Conservation (phyloP, 1,139 yeast genomes). For the Nadsonia commutata region DNA sequence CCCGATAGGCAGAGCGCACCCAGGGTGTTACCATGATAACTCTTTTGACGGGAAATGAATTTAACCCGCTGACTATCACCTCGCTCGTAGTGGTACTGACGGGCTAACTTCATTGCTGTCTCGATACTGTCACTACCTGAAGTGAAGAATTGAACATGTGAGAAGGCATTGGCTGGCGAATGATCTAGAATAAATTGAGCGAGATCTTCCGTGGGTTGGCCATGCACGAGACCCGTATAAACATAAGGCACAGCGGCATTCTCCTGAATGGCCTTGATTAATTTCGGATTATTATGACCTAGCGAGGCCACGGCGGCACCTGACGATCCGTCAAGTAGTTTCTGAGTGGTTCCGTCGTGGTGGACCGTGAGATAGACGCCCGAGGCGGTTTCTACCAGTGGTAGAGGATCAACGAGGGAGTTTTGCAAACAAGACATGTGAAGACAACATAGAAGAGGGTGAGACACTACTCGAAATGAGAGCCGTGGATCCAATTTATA, state of each 20-base stretch:
- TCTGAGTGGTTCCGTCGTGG: conserved; percentile 33
- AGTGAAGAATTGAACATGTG: conserved; percentile 39
- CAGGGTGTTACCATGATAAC: conserved; percentile 6
- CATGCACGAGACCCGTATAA: conserved; percentile 31
- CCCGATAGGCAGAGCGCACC: conserved; percentile 4
- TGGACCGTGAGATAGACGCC: background rate
- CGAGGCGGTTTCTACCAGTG: background rate
- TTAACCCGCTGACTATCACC: conserved; percentile 2
- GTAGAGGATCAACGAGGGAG: background rate
- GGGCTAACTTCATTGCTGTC: conserved; percentile 28
- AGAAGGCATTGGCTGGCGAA: conserved; percentile 38
- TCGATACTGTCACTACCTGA: conserved; percentile 53
- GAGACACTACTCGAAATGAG: too few relatives aligned
- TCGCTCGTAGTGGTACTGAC: conserved; percentile 4
- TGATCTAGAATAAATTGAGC: conserved; percentile 38
- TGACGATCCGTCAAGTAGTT: conserved; percentile 39
- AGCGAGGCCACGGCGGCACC: conserved; percentile 55
- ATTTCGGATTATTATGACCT: conserved; percentile 44
- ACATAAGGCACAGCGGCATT: conserved; percentile 36
- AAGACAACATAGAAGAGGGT: too few relatives aligned
- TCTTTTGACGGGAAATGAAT: conserved; percentile 4
- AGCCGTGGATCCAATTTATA: too few relatives aligned
- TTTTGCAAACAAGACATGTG: background rate
- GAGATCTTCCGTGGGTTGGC: conserved; percentile 35
- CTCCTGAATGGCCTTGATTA: conserved; percentile 31